A percentile compares a stretch with the other conserved stretches of the same genome.
Conservation (phyloP, 208 protist species). For the Wallacemonas sp. region DNA sequence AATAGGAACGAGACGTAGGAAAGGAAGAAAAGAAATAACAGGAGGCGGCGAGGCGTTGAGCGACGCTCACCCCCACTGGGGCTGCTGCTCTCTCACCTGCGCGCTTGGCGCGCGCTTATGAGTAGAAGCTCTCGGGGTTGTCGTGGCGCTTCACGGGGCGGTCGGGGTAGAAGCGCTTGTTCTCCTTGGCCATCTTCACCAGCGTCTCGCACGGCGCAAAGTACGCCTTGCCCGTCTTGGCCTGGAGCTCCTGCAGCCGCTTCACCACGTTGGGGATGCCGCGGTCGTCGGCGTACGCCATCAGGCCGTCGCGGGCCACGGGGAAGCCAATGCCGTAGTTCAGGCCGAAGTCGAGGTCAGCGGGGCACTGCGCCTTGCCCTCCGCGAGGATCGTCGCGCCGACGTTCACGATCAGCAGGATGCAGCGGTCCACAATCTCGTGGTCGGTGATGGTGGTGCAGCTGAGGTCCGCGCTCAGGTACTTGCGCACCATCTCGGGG, state of each 20-base stretch:
- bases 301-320: conserved; percentile 76
- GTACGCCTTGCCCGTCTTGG: conserved; percentile 45
- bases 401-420: conserved; percentile 88
- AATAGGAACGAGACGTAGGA: no score
- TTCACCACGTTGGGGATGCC: conserved; percentile 57
- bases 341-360: conserved; percentile 87
- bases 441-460: conserved; percentile 32
- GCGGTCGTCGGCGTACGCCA: conserved; percentile 78
- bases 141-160: conserved; percentile 74
- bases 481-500: conserved; percentile 25
- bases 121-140: conserved; percentile 51
- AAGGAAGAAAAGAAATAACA: no score
- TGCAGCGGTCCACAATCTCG: conserved; percentile 83
- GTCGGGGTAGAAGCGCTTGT: conserved; percentile 73
- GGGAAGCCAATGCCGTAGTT: conserved; percentile 88
- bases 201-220: conserved; percentile 65
- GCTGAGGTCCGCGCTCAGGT: conserved; percentile 34
- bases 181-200: conserved; percentile 57
- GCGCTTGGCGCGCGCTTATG: not conserved
- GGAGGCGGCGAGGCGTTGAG: no score
- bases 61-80: no score
- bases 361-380: conserved; percentile 57
- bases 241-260: conserved; percentile 44
- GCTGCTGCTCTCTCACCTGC: not conserved
- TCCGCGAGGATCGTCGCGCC: conserved; percentile 72